A percentile compares a stretch with the other conserved stretches of the same genome.
phyloP scores from a whole-genome alignment of 2,329 filamentous ascomycete genomes.

The Harringtonia aguacate region DNA sequence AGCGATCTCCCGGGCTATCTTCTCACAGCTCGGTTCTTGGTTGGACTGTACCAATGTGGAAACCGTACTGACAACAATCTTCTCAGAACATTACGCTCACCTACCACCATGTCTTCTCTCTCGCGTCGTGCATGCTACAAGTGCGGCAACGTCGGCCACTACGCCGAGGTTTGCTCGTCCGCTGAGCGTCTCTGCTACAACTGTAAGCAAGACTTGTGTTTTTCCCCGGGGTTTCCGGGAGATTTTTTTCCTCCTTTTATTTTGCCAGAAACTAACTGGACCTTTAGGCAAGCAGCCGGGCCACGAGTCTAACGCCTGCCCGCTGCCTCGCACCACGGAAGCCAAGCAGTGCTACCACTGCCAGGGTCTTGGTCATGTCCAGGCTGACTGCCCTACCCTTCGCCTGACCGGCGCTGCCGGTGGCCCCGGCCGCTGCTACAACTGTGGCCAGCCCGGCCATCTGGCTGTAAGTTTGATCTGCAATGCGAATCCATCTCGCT shows the following conservation, averaged over 20 bases:
- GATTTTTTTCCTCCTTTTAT: too few relatives aligned
- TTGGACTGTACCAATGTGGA: too few relatives aligned
- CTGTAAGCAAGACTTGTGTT: slow-evolving; percentile 54
- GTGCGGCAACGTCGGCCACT: slow-evolving; percentile 74
- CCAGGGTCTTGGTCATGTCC: slow-evolving; percentile 94
- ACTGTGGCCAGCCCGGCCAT: slow-evolving; percentile 87
- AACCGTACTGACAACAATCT: too few relatives aligned
- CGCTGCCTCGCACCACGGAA: slow-evolving; percentile 91
- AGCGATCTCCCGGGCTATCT: too few relatives aligned
- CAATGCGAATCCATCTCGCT: neutral
- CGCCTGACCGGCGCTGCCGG: slow-evolving; percentile 75
- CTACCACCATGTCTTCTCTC: slow-evolving; percentile 59
- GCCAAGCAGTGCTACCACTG: slow-evolving; percentile 99
- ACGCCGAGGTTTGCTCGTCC: slow-evolving; percentile 88
- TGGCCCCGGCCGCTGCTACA: slow-evolving; percentile 79
- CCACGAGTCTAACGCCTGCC: slow-evolving; percentile 97
- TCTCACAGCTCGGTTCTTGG: too few relatives aligned
- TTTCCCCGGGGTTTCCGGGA: too few relatives aligned
- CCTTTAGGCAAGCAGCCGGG: slow-evolving; percentile 67
- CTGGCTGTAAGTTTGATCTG: slow-evolving; percentile 56
- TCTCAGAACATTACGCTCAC: too few relatives aligned
- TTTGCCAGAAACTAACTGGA: slow-evolving; percentile 12
- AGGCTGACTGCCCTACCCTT: slow-evolving; percentile 96
- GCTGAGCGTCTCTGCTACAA: slow-evolving; percentile 99
- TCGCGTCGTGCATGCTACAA: slow-evolving; percentile 78